phyloP scores from a whole-genome alignment of 768 basidiomycete genomes.

The Rhizopogon vesiculosus region DNA sequence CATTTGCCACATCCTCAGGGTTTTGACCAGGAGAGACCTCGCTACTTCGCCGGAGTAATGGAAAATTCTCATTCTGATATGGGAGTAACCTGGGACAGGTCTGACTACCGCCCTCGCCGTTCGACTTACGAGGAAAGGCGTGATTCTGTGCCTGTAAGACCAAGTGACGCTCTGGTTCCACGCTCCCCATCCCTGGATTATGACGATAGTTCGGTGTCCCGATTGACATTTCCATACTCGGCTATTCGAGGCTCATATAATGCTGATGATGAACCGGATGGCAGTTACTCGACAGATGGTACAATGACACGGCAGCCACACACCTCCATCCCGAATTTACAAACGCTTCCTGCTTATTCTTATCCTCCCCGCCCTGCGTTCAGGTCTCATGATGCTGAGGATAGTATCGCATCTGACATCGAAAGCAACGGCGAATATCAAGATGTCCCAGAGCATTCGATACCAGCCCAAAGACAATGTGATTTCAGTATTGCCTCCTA shows the following conservation, averaged over 20 bases:
- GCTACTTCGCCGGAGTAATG: conserved; percentile 8
- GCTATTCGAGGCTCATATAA: conserved; percentile 1
- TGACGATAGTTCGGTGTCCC: conserved; percentile 10
- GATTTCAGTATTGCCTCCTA: neutral
- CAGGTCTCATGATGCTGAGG: conserved; percentile 8
- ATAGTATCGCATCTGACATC: conserved; percentile 11
- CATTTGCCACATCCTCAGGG: conserved; percentile 7
- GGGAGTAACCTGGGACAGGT: conserved; percentile 16
- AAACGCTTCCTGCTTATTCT: neutral
- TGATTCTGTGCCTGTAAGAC: conserved; percentile 16
- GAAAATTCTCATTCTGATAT: conserved; percentile 17
- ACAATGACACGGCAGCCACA: conserved; percentile 7
- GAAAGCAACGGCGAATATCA: conserved; percentile 11
- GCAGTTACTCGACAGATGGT: conserved; percentile 18
- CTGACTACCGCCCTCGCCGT: conserved; percentile 20
- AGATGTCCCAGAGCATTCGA: neutral
- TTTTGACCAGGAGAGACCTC: conserved; percentile 15
- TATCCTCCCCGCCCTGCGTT: neutral
- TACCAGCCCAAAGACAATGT: neutral
- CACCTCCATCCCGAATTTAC: neutral
- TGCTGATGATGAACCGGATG: conserved; percentile 10
- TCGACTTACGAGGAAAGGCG: conserved; percentile 21
- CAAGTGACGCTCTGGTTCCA: conserved; percentile 8
- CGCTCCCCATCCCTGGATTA: conserved; percentile 18
- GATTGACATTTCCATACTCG: conserved; percentile 14